Conservation (phyloP, 148 eudicot genomes). For the Agrostemma githago region DNA sequence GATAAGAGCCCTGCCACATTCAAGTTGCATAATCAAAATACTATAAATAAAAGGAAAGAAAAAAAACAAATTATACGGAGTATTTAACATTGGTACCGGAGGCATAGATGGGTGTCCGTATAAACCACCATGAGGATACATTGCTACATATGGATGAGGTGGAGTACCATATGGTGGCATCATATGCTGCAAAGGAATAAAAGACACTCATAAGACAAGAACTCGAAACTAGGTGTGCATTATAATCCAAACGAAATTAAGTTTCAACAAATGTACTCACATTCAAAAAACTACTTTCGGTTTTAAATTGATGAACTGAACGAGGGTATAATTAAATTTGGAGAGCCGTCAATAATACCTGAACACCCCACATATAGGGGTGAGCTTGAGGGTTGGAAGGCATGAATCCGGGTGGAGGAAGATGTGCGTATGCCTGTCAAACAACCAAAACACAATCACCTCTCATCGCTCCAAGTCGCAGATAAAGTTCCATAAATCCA, state of each 20-base stretch:
- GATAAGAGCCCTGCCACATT: constrained; percentile 74
- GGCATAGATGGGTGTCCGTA: constrained; percentile 96
- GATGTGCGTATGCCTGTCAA: constrained; percentile 86
- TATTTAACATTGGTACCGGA: constrained; percentile 52
- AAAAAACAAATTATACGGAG: too few species aligned
- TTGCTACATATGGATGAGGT: constrained; percentile 94
- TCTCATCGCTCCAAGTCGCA: not conserved
- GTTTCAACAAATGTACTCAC: not conserved
- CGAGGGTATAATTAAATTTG: not conserved
- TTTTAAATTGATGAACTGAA: not conserved
- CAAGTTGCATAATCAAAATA: constrained; percentile 2
- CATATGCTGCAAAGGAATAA: constrained; percentile 48
- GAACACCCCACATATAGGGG: constrained; percentile 99
- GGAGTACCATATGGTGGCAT: constrained; percentile 99
- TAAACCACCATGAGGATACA: constrained; percentile 97
- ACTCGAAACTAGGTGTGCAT: not conserved
- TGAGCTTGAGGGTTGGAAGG: constrained; percentile 93
- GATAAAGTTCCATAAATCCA: not conserved
- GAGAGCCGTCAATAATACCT: constrained; percentile 37
- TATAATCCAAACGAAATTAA: not conserved
- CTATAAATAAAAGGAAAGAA: not conserved
- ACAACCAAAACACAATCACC: constrained; percentile 19
- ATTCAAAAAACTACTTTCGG: not conserved
- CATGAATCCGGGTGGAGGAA: constrained; percentile 86
- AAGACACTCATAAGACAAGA: constrained; percentile 15